Conservation (phyloP, 2,329 filamentous ascomycete species). For the Colletotrichum salicis region DNA sequence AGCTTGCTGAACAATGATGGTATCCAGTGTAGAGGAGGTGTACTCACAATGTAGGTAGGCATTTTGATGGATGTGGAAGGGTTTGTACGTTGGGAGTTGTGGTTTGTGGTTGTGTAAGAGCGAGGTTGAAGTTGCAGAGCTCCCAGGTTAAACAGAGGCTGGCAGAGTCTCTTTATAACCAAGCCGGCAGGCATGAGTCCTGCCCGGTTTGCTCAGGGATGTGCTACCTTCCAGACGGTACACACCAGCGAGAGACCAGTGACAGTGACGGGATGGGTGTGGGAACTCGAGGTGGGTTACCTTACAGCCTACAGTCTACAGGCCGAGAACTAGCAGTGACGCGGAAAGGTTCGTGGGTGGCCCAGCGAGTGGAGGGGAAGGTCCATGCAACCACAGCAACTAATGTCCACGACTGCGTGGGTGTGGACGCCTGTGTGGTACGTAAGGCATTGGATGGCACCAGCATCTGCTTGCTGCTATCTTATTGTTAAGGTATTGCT, state of each 20-base stretch:
- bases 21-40: not conserved
- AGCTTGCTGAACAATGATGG: constrained; percentile 18
- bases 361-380: constrained; percentile 8
- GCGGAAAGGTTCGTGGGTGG: constrained; percentile 15
- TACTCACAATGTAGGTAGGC: constrained; percentile 66
- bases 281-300: constrained; percentile 15
- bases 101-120: not conserved
- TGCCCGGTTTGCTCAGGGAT: constrained; percentile 17
- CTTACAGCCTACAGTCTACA: constrained; percentile 7
- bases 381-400: constrained; percentile 19
- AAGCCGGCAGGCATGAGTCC: constrained; percentile 5
- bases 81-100: not conserved
- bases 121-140: not conserved
- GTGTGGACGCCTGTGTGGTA: constrained; percentile 1
- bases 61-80: constrained; percentile 49
- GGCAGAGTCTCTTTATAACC: constrained; percentile 30
- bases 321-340: constrained; percentile 29
- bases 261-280: constrained; percentile 11
- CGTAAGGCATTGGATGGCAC: not conserved
- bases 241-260: constrained; percentile 1
- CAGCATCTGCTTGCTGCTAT: not conserved
- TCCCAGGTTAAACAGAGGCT: not conserved
- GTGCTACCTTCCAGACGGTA: not conserved
- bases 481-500: not conserved
- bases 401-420: not conserved